Base-by-base conservation (phyloP, 192 early-diverging fungal species). In the Entrophospora sp. region DNA sequence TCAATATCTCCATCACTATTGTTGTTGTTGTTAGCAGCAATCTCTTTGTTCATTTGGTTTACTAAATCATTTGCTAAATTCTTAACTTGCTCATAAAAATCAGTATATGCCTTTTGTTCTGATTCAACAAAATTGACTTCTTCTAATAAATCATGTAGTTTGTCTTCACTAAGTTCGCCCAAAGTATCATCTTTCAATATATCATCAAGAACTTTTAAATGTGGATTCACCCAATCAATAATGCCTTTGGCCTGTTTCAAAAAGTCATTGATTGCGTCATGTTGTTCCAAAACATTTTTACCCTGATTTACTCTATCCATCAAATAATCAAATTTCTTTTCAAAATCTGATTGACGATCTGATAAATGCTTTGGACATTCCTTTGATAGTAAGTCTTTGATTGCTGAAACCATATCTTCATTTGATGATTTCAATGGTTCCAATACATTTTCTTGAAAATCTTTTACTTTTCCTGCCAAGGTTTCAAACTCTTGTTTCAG, bases 111-210 rank as follows among this genome's bases (percentile, higher is more conserved):
- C 12, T 48, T 28, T 30, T 36, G 64, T 13, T 49, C 64, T 9
- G 64, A 36, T 16, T 66, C 64, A 13, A 66, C 16, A 53, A 24
- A 22, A 55, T 66, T 51, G n/a, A 66, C 51, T 66, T 66, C 64
- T 18, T 36, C 37, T 4, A 66, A 42, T 28, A 66, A 38, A n/a
- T 55, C 27, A 55, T 31, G 64, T 27, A 66, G 18, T 37, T 42
- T 7, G 5, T 55, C 52, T 32, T 66, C 52, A 25, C 51, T 27
- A 31, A 32, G 45, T 18, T 66, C 48, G 16, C 64, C 49, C 14
- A 66, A 44, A n/a, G 32, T 55, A 13, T 66, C 49, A 55, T 66
- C 34, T 16, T 66, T 44, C 20, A 32, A 4, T 22, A 66, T 55
- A 20, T 8, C 24, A 20, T 40, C 12, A 18, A 66, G 32, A 55